Percentiles rank a stretch among this genome's conserved stretches.
These are phyloP conservation scores for Hypoxylon trugodes DNA, from an alignment of 495 filamentous ascomycete genomes.

Conservation along the genomic window DNA sequence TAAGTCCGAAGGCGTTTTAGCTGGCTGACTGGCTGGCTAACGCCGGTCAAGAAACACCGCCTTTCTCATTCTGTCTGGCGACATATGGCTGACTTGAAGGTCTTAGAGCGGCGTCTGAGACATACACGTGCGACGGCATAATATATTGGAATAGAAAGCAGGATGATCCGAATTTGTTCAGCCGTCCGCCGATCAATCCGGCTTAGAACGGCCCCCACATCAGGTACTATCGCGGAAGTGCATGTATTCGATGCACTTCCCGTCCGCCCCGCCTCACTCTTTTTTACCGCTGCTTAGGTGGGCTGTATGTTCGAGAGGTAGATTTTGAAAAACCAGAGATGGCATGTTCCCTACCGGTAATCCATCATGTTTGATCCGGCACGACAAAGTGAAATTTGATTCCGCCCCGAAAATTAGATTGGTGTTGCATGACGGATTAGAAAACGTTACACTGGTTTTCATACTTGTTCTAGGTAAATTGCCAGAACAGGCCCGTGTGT, in stretches of 20 bases:
- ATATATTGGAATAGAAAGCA: conserved; percentile 3
- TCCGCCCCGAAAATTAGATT: not conserved
- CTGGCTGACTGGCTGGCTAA: no score
- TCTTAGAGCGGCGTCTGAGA: no score
- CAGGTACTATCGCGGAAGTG: not conserved
- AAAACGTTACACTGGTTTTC: conserved; percentile 1
- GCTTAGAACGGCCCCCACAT: not conserved
- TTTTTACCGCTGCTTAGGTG: conserved; percentile 8
- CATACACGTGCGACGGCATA: not conserved
- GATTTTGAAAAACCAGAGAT: not conserved
- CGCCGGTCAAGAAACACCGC: not conserved
- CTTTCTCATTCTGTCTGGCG: no score
- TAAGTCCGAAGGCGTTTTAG: no score
- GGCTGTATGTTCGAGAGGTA: not conserved
- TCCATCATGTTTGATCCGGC: not conserved
- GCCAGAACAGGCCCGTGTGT: not conserved
- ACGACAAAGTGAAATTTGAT: not conserved
- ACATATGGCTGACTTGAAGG: not conserved
- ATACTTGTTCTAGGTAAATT: not conserved
- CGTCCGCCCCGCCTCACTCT: not conserved
- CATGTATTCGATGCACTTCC: not conserved
- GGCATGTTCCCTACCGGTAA: not conserved
- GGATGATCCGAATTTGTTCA: not conserved
- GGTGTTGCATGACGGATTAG: not conserved
- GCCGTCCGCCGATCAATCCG: not conserved